A percentile compares a stretch with the other conserved stretches of the same genome.
These are phyloP conservation scores for Verticillium nonalfalfae DNA, from an alignment of 2,329 filamentous ascomycete genomes.

Conservation along the genomic window DNA sequence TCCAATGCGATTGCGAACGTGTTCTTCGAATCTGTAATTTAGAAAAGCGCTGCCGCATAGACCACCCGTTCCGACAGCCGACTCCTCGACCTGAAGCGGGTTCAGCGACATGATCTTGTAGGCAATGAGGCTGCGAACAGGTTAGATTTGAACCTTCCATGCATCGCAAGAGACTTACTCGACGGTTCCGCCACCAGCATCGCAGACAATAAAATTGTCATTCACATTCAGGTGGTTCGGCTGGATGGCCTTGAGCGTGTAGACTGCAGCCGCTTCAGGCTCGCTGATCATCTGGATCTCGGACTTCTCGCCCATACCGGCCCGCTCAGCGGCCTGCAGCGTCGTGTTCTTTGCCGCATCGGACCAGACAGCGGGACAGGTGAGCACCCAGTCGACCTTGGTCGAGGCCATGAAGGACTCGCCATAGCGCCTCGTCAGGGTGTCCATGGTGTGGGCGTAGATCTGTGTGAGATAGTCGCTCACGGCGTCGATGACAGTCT, in stretches of 20 bases:
- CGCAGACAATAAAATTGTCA: slow-evolving; percentile 58
- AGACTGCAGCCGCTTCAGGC: slow-evolving; percentile 73
- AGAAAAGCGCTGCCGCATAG: slow-evolving; percentile 74
- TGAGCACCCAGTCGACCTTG: slow-evolving; percentile 72
- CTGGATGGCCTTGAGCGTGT: slow-evolving; percentile 73
- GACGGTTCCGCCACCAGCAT: slow-evolving; percentile 59
- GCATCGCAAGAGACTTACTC: slow-evolving; percentile 30
- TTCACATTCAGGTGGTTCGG: slow-evolving; percentile 67
- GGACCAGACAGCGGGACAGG: slow-evolving; percentile 78
- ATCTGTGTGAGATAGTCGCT: slow-evolving; percentile 74
- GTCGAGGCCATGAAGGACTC: slow-evolving; percentile 73
- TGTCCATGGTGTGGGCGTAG: slow-evolving; percentile 73
- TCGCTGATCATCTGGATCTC: slow-evolving; percentile 76
- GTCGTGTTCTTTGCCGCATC: slow-evolving; percentile 83
- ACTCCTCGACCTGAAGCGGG: slow-evolving; percentile 69
- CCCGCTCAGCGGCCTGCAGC: slow-evolving; percentile 67
- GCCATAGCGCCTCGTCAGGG: slow-evolving; percentile 66
- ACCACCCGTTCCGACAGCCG: slow-evolving; percentile 71
- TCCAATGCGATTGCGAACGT: slow-evolving; percentile 63
- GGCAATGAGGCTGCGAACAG: slow-evolving; percentile 54
- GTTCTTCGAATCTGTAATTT: slow-evolving; percentile 76
- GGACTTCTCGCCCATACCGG: slow-evolving; percentile 66
- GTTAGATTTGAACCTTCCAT: not conserved
- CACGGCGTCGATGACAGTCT: slow-evolving; percentile 73
- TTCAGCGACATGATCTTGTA: slow-evolving; percentile 72